Base-by-base conservation (phyloP, 1,284 basidiomycete species). In the Golubevia sp. region DNA sequence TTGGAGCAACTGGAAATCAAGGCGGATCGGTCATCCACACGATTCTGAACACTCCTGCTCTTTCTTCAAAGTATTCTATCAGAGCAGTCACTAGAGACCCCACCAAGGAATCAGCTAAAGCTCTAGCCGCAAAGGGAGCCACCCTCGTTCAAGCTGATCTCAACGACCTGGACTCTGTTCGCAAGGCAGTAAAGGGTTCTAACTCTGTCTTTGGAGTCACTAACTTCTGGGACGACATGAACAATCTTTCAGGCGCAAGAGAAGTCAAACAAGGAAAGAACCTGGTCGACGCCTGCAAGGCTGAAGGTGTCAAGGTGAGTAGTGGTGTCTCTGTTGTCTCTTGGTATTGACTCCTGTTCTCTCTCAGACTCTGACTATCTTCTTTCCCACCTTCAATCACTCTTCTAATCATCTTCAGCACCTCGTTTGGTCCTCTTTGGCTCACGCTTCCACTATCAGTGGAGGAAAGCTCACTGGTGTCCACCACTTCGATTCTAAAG, bases 401-500 rank as follows among this genome's bases (percentile, higher is more conserved):
- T 34, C 11, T 11, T 34, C 5, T 34, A 34, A 3, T 34, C 11
- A 11, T 34, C 30, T 34, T 11, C 49, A 59, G 15, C 67, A 70
- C 48, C 56, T 72, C 30, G 61, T 72, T 58, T 61, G 66, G 38
- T 70, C 67, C n/a, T 66, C 30, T 8, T 60, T 72, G 1, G 64
- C 56, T 55, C 58, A 58, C 53, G 68, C 64, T 59, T 59, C 50
- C 53, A 60, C 64, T 51, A 58, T 70, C 26, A 58, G 64, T 44
- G 58, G 64, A 52, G 68, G 68, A 48, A 50, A 63, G 11, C 55
- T 67, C 4, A 44, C 27, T 8, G 59, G 60, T 44, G 62, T 70
- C 5, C 38, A 56, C 6, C 70, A 72, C 64, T 72, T 72, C 58
- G 70, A 72, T 62, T 63, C 61, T 54, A 72, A 72, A 55, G 63